phyloP scores from a whole-genome alignment of 2,329 filamentous ascomycete species.

The Pseudogymnoascus sp. region DNA sequence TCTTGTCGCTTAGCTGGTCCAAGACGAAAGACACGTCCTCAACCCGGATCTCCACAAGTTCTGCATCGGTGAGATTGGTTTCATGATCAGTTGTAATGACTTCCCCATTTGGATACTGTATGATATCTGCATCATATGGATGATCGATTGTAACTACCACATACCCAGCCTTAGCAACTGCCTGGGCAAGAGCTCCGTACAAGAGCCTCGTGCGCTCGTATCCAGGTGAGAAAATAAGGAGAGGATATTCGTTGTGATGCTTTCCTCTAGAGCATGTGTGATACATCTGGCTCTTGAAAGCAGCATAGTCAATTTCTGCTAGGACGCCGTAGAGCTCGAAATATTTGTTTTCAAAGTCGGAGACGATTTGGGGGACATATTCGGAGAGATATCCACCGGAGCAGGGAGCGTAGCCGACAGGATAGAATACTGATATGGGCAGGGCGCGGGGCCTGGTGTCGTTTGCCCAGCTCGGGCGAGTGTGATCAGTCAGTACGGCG shows the following conservation, averaged over 20 bases:
- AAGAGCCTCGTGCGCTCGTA: conserved; percentile 31
- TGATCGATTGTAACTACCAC: conserved; percentile 40
- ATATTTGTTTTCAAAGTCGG: background rate
- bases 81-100: conserved; percentile 19
- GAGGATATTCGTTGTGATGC: conserved; percentile 13
- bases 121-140: conserved; percentile 36
- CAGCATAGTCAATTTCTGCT: background rate
- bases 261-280: background rate
- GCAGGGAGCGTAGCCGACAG: background rate
- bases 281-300: conserved; percentile 3
- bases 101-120: conserved; percentile 34
- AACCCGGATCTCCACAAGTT: conserved; percentile 20
- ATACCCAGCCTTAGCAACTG: conserved; percentile 36
- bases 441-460: background rate
- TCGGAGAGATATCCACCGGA: background rate
- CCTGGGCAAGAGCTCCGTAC: conserved; percentile 35
- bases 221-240: conserved; percentile 35
- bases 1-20: conserved; percentile 18
- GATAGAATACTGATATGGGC: background rate
- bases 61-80: conserved; percentile 12
- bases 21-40: conserved; percentile 28
- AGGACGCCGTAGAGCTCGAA: background rate
- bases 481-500: background rate
- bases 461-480: background rate
- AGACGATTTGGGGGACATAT: background rate